Conservation (phyloP, 495 filamentous ascomycete genomes). For the Penicillium soppii region DNA sequence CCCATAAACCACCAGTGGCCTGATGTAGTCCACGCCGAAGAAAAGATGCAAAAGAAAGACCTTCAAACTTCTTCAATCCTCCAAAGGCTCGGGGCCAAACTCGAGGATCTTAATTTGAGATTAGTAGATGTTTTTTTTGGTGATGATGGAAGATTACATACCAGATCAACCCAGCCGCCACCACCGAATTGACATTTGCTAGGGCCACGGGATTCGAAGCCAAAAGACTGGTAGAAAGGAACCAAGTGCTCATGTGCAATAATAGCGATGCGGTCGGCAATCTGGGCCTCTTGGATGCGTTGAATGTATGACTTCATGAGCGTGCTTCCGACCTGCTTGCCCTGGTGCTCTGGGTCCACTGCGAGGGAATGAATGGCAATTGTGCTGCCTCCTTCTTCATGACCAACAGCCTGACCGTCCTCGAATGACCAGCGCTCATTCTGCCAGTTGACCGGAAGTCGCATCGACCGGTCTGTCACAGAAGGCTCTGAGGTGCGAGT, state of each 20-base stretch:
- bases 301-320: slow-evolving; percentile 76
- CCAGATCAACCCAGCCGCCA: slow-evolving; percentile 73
- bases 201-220: slow-evolving; percentile 66
- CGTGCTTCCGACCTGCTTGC: slow-evolving; percentile 67
- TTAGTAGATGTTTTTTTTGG: slow-evolving; percentile 2
- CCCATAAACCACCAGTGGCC: slow-evolving; percentile 7
- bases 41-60: slow-evolving; percentile 23
- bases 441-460: slow-evolving; percentile 64
- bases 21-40: slow-evolving; percentile 19
- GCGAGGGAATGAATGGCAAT: slow-evolving; percentile 81
- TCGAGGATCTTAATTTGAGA: slow-evolving; percentile 22
- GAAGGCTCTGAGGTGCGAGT: slow-evolving; percentile 59
- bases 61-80: slow-evolving; percentile 5
- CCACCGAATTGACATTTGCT: slow-evolving; percentile 71
- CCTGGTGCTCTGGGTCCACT: slow-evolving; percentile 72
- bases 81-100: slow-evolving; percentile 24
- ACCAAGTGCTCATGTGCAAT: slow-evolving; percentile 74
- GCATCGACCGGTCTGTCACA: slow-evolving; percentile 80
- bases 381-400: slow-evolving; percentile 71
- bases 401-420: slow-evolving; percentile 47
- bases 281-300: slow-evolving; percentile 60
- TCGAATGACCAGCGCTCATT: slow-evolving; percentile 36
- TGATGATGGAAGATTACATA: slow-evolving; percentile 16
- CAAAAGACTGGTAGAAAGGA: slow-evolving; percentile 72
- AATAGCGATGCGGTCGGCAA: slow-evolving; percentile 72